These are phyloP conservation scores for Rhododendron henanense DNA, from an alignment of 148 eudicot genomes.

Conservation along the genomic window DNA sequence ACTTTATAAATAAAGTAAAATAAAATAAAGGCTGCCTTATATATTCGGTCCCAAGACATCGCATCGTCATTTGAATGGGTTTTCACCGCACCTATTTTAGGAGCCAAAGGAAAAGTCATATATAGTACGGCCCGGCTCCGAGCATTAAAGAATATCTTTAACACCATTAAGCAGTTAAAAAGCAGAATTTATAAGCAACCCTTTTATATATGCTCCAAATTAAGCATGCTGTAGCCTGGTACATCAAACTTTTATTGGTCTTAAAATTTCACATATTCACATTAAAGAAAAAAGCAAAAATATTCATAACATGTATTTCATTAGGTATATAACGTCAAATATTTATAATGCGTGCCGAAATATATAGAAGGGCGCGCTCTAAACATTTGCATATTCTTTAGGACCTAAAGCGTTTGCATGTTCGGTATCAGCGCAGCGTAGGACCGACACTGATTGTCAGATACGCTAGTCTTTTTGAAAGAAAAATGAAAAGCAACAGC, in stretches of 20 bases:
- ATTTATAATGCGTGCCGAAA: background rate
- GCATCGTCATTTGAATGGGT: too few species aligned
- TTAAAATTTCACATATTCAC: background rate
- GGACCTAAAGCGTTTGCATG: background rate
- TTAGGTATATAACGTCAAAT: background rate
- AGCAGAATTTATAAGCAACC: background rate
- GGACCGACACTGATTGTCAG: background rate
- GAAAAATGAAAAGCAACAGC: background rate
- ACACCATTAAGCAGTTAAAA: too few species aligned
- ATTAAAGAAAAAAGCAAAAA: too few species aligned
- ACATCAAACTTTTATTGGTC: background rate
- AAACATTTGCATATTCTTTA: too few species aligned
- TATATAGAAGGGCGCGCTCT: background rate
- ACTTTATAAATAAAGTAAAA: background rate
- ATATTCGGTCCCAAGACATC: too few species aligned
- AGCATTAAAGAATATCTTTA: too few species aligned
- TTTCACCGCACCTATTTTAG: too few species aligned
- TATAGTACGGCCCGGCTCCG: too few species aligned
- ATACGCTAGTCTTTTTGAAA: background rate
- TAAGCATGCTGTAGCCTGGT: background rate
- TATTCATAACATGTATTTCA: background rate
- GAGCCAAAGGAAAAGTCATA: too few species aligned
- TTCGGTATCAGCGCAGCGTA: too few species aligned
- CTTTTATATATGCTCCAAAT: background rate
- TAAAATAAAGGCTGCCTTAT: too few species aligned